Evolutionary conservation across 192 early-diverging fungal genomes (phyloP), one percentile per base, ranked within the genome.

Genomic region (Podila minutissima): DNA sequence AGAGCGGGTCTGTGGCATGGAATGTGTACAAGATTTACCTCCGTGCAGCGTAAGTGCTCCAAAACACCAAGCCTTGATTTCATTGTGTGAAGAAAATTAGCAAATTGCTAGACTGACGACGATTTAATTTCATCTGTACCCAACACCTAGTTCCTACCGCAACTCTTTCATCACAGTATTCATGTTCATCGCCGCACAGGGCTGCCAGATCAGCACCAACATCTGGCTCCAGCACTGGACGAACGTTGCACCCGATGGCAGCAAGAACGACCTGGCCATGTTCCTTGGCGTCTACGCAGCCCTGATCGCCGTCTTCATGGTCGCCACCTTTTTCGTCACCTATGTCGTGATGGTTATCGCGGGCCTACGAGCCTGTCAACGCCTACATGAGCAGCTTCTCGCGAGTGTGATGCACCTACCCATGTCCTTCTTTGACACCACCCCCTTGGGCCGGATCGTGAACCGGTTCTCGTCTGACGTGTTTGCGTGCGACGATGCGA

Each of bases 1-100:
- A 90, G 17, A 88, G 92, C 69, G 97, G 97, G 26, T 87, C 83
- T 22, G 95, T 98, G n/a, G 83, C 89, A 48, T 91, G 88, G 88
- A 51, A 68, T 15, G 95, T 95, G 0, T 98, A 98, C 81, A 69
- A 70, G 37, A 81, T 89, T 1, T 98, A 98, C 70, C 86, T 89
- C 24, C 83, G 90, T 49, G 89, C 93, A 1, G 96, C 94, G 51
- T 67, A 59, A 64, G 48, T 86, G 70, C 53, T 86, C 92, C 1
- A 55, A 33, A 33, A 33, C 53, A 17, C 9, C 89, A 19, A 92
- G 90, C 67, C 33, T 87, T 3, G 9, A 82, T 41, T 86, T 91
- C 59, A 82, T 84, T 66, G 37, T 10, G 35, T 1, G 35, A 11
- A 37, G 35, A 11, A 37, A 37, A 37, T 8, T 35, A 35, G 33